A percentile compares a stretch with the other conserved stretches of the same genome.
phyloP scores from a whole-genome alignment of 208 protist genomes.

The Wallacemonas collosoma region DNA sequence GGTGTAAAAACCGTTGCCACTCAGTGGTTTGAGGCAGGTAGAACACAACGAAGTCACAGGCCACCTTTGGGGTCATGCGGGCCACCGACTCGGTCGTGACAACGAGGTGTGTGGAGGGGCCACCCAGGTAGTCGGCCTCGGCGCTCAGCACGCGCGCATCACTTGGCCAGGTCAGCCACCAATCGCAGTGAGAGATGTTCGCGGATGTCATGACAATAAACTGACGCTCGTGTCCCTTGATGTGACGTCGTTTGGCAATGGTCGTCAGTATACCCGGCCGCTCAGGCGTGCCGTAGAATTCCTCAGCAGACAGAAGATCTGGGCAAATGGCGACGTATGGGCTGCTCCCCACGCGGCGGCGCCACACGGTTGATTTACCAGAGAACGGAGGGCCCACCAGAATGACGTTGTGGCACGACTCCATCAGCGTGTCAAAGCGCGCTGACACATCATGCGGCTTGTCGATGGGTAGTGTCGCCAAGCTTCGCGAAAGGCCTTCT shows the following conservation, averaged over 20 bases:
- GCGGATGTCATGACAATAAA: slow-evolving; percentile 53
- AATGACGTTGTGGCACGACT: slow-evolving; percentile 48
- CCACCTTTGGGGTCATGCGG: slow-evolving; percentile 35
- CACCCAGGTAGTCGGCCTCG: slow-evolving; percentile 39
- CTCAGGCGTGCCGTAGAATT: slow-evolving; percentile 65
- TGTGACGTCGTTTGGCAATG: slow-evolving; percentile 30
- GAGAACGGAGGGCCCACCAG: slow-evolving; percentile 70
- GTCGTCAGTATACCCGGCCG: slow-evolving; percentile 44
- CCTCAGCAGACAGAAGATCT: slow-evolving; percentile 51
- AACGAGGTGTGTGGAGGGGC: slow-evolving; percentile 37
- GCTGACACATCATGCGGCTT: slow-evolving; percentile 23
- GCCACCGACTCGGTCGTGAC: slow-evolving; percentile 32
- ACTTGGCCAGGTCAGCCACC: slow-evolving; percentile 31
- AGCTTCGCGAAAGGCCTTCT: background rate
- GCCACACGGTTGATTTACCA: slow-evolving; percentile 75
- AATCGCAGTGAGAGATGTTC: slow-evolving; percentile 24
- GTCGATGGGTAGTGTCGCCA: background rate
- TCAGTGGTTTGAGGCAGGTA: slow-evolving; percentile 27
- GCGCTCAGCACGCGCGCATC: slow-evolving; percentile 21
- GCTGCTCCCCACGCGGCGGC: slow-evolving; percentile 45
- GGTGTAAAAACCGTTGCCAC: slow-evolving; percentile 48
- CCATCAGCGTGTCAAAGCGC: slow-evolving; percentile 61
- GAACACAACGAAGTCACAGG: slow-evolving; percentile 53
- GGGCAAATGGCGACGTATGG: slow-evolving; percentile 54
- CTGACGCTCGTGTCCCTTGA: slow-evolving; percentile 21